phyloP scores from a whole-genome alignment of 768 basidiomycete genomes.

The Lanmaoa pseudosensibilis region DNA sequence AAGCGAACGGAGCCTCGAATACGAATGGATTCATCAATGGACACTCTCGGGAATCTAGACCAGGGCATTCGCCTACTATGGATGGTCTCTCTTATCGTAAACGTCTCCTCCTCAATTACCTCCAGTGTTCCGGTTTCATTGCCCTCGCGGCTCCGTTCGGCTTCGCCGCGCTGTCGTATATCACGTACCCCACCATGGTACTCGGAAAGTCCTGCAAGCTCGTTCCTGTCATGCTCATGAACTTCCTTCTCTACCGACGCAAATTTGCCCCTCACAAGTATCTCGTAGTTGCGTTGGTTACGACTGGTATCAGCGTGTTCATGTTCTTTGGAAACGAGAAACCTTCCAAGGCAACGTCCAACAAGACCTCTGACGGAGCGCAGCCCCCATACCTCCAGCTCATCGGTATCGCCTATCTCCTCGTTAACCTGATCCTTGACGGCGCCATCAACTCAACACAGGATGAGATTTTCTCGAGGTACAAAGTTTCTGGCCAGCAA shows the following conservation, averaged over 20 bases:
- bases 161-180: constrained; percentile 91
- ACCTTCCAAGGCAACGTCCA: constrained; percentile 37
- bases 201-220: constrained; percentile 99
- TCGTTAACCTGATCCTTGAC: constrained; percentile 88
- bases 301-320: constrained; percentile 86
- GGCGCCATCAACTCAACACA: constrained; percentile 95
- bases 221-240: constrained; percentile 98
- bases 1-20: constrained; percentile 24
- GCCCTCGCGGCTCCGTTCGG: constrained; percentile 94
- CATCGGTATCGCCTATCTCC: constrained; percentile 72
- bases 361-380: constrained; percentile 28
- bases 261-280: constrained; percentile 94
- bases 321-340: constrained; percentile 80
- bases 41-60: constrained; percentile 20
- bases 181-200: constrained; percentile 98
- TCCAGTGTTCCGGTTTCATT: constrained; percentile 85
- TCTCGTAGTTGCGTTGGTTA: constrained; percentile 91
- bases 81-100: constrained; percentile 38
- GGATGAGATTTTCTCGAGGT: constrained; percentile 87
- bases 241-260: constrained; percentile 91
- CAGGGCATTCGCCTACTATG: constrained; percentile 29
- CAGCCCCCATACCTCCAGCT: constrained; percentile 53
- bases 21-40: constrained; percentile 42
- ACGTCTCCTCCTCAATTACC: constrained; percentile 66
- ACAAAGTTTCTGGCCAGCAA: constrained; percentile 83